Evolutionary conservation across 805 yeast species (phyloP), one percentile per base, ranked within the genome.

Genomic region (Yarrowia bubula): DNA sequence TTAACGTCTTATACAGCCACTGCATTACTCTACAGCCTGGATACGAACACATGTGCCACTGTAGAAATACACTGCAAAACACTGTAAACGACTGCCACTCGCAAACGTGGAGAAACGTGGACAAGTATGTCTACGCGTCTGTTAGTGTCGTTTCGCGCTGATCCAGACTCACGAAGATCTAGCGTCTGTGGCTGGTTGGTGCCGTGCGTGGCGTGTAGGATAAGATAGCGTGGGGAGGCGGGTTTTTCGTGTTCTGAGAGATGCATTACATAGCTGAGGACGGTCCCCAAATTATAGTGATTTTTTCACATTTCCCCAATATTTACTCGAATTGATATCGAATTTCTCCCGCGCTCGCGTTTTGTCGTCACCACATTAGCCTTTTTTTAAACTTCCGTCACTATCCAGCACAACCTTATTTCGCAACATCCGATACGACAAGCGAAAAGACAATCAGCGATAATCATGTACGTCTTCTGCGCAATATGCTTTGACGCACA

Each of bases 361-460:
- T 32, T 10, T 8, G n/a, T n/a, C n/a, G n/a, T n/a, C n/a, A n/a
- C 28, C 4, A 9, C 1, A 10, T 18, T 7, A 14, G 5, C 4
- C 4, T 22, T 22, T 22, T 22, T 22, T 22, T 22, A 22, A 22
- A 22, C 38, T 35, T 35, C 8, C 13, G 13, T 35, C 38, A 15
- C 33, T n/a, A n/a, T 6, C 50, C 50, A 46, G 50, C 50, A 46
- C 37, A 46, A 46, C 3, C 31, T 31, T 31, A 46, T 46, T 6
- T 31, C 18, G 13, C 38, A 28, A 6, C 17, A 1, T 18, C 4
- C 39, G 55, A 48, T 48, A 48, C 55, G 55, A 48, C 55, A 48
- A 48, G 55, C 55, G 55, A 48, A 48, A 31, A 46, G 53, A 47
- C 53, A 32, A 47, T 47, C 53, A 32, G 18, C 8, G 37, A 46